phyloP scores from a whole-genome alignment of 805 yeast genomes.

The Wickerhamiella sergipiensis region DNA sequence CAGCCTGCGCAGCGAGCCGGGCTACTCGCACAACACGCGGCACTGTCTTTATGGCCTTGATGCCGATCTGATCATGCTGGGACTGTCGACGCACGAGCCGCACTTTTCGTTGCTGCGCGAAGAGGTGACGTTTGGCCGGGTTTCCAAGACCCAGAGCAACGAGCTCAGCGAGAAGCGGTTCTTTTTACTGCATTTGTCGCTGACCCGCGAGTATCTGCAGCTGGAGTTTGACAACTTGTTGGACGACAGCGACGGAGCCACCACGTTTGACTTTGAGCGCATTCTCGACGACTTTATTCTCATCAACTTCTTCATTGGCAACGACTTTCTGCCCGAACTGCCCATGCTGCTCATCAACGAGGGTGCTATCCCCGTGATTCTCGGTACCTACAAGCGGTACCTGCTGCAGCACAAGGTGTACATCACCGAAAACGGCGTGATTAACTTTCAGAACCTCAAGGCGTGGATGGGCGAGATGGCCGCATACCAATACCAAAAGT shows the following conservation, averaged over 20 bases:
- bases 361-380: conserved; percentile 89
- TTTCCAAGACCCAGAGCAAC: conserved; percentile 22
- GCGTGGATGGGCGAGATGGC: conserved; percentile 66
- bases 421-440: conserved; percentile 67
- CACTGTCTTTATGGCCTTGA: conserved; percentile 94
- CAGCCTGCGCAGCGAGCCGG: conserved; percentile 56
- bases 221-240: conserved; percentile 68
- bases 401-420: conserved; percentile 68
- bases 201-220: conserved; percentile 81
- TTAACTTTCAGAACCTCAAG: conserved; percentile 58
- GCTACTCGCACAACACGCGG: conserved; percentile 65
- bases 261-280: conserved; percentile 66
- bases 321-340: conserved; percentile 92
- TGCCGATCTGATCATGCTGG: conserved; percentile 91
- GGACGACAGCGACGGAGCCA: conserved; percentile 17
- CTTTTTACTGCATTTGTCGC: conserved; percentile 66
- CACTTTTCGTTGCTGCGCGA: conserved; percentile 89
- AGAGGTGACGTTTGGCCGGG: conserved; percentile 78
- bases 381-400: conserved; percentile 77
- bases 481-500: conserved; percentile 70
- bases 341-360: conserved; percentile 89
- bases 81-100: conserved; percentile 86
- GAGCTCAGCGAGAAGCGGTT: conserved; percentile 68
- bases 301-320: conserved; percentile 89
- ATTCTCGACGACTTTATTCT: conserved; percentile 84